These are phyloP conservation scores for Porphyra umbilicalis DNA, from an alignment of 31 red algal species.

Conservation along the genomic window DNA sequence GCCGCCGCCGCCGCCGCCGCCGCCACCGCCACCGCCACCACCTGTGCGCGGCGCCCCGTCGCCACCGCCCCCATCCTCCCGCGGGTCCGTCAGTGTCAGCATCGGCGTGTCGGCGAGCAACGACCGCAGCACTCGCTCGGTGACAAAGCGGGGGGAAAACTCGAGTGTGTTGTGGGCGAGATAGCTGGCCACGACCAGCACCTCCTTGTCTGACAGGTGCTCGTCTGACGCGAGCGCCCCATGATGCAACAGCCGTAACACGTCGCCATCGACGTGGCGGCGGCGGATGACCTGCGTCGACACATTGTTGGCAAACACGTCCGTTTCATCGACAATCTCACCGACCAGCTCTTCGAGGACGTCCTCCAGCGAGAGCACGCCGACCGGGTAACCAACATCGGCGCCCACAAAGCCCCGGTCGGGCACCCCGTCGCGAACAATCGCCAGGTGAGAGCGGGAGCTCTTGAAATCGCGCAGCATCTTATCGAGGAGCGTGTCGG, in stretches of 20 bases:
- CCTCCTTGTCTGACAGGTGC: slow-evolving; percentile 61
- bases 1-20: background rate
- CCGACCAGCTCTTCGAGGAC: slow-evolving; percentile 97
- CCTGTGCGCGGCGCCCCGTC: too few species aligned
- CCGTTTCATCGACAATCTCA: slow-evolving; percentile 98
- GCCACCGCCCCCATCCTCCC: background rate
- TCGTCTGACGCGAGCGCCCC: slow-evolving; percentile 25
- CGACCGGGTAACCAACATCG: slow-evolving; percentile 34
- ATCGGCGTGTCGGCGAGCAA: slow-evolving; percentile 46
- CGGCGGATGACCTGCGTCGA: slow-evolving; percentile 58
- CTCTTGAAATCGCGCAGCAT: slow-evolving; percentile 86
- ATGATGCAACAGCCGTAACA: slow-evolving; percentile 76
- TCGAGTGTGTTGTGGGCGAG: slow-evolving; percentile 64
- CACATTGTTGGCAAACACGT: slow-evolving; percentile 82
- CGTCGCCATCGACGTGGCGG: slow-evolving; percentile 68
- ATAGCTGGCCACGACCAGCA: slow-evolving; percentile 59
- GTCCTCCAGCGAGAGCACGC: slow-evolving; percentile 92
- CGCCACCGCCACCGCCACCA: too few species aligned
- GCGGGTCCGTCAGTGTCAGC: background rate
- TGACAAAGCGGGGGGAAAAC: slow-evolving; percentile 27
- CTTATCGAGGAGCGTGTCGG: slow-evolving; percentile 53
- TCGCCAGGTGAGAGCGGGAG: slow-evolving; percentile 82
- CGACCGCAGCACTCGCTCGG: slow-evolving; percentile 17
- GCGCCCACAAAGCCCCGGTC: background rate
- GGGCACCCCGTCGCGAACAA: slow-evolving; percentile 28